Evolutionary conservation across 1,284 basidiomycete genomes (phyloP).

Genomic region (Leccinum fallax): DNA sequence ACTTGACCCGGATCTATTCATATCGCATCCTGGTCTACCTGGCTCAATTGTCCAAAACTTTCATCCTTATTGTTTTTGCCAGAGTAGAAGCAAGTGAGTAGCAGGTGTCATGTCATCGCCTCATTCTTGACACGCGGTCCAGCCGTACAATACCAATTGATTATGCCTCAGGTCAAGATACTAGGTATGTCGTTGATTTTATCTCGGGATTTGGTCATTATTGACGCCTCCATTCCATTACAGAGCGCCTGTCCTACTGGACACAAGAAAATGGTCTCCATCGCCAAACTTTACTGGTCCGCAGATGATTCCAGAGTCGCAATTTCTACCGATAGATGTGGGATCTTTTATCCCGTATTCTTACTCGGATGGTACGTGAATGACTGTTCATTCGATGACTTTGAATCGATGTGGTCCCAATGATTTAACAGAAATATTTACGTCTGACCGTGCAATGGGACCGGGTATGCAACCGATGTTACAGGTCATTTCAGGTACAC

Average conservation of each 20-base stretch:
- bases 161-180: background rate
- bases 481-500: background rate
- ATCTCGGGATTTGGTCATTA: too few species aligned
- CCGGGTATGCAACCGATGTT: background rate
- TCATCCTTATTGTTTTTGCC: background rate
- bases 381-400: background rate
- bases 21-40: background rate
- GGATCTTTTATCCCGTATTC: background rate
- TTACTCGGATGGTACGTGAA: background rate
- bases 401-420: background rate
- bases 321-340: background rate
- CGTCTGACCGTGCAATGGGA: background rate
- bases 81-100: background rate
- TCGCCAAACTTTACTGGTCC: background rate
- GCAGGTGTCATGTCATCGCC: background rate
- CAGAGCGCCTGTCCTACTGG: background rate
- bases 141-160: background rate
- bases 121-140: background rate
- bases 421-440: background rate
- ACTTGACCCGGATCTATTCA: background rate
- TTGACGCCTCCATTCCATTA: background rate
- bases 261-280: constrained; percentile 1
- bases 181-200: background rate
- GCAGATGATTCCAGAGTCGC: background rate
- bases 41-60: too few species aligned